Conservation (phyloP, 2,329 filamentous ascomycete genomes). For the Plectosphaerella cucumerina region DNA sequence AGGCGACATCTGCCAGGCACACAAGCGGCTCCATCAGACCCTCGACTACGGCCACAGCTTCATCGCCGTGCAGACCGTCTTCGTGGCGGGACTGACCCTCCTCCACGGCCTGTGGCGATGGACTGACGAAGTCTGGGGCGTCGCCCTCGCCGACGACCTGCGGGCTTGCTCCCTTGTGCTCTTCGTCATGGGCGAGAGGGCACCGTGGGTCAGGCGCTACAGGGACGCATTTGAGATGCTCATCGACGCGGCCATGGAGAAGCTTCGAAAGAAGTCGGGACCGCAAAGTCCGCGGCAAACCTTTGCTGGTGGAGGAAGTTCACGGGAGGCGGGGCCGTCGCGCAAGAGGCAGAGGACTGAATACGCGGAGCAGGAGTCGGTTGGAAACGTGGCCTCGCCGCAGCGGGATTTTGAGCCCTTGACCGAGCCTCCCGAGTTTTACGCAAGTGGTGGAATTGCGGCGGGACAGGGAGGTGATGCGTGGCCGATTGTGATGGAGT, state of each 20-base stretch:
- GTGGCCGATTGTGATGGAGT: conserved; percentile 22
- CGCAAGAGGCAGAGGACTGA: neutral
- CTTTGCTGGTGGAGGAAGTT: too few relatives aligned
- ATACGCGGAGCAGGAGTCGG: neutral
- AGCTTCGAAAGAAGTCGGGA: too few relatives aligned
- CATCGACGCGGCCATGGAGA: conserved; percentile 28
- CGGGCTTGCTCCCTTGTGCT: conserved; percentile 43
- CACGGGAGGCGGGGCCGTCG: neutral
- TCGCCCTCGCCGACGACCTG: conserved; percentile 43
- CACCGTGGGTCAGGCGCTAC: conserved; percentile 41
- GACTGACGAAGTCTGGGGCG: conserved; percentile 39
- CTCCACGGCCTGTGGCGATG: conserved; percentile 35
- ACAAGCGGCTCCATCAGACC: conserved; percentile 35
- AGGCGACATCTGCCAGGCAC: conserved; percentile 35
- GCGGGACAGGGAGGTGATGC: conserved; percentile 11
- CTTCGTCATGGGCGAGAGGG: conserved; percentile 45
- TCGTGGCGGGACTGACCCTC: conserved; percentile 36
- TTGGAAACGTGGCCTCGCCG: neutral
- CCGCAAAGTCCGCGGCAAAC: too few relatives aligned
- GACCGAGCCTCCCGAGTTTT: neutral
- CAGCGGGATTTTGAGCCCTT: neutral
- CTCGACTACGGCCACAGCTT: conserved; percentile 36
- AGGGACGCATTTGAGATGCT: conserved; percentile 42
- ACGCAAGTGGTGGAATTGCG: neutral
- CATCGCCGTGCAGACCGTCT: conserved; percentile 36